Percentiles rank a stretch among this genome's conserved stretches.
phyloP scores from a whole-genome alignment of 176 grass and related monocot genomes.

The Oryza punctata region DNA sequence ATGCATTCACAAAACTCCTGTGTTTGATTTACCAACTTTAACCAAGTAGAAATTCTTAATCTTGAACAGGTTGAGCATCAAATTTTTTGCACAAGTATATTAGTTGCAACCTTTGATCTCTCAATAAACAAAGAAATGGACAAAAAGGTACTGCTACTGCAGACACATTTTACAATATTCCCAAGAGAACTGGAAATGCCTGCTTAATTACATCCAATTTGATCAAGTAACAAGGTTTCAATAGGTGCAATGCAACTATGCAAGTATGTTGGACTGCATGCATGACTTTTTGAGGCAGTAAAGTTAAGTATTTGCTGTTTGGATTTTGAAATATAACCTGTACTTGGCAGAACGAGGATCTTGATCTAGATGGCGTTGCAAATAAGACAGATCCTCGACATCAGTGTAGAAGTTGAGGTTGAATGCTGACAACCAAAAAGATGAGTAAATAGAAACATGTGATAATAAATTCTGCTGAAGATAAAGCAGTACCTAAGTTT shows the following conservation, averaged over 20 bases:
- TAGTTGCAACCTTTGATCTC: neutral
- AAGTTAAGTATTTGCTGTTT: neutral
- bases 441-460: constrained; percentile 33
- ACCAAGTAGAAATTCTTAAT: neutral
- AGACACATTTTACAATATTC: constrained; percentile 1
- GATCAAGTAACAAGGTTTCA: neutral
- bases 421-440: constrained; percentile 61
- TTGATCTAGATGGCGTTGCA: constrained; percentile 85
- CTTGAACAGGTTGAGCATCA: neutral
- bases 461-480: constrained; percentile 14
- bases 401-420: constrained; percentile 97
- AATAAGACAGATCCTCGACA: constrained; percentile 88
- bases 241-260: neutral
- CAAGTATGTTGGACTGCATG: neutral
- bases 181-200: neutral
- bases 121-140: neutral
- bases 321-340: constrained; percentile 46
- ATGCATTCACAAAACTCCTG: constrained; percentile 16
- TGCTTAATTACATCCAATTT: neutral
- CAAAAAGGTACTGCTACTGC: neutral
- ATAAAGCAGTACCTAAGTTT: constrained; percentile 65
- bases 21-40: constrained; percentile 1
- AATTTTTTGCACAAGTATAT: neutral
- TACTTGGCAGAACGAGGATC: constrained; percentile 93
- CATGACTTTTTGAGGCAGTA: neutral